Base-by-base conservation (phyloP, 2,329 filamentous ascomycete species). In the Thelonectria blattea region DNA sequence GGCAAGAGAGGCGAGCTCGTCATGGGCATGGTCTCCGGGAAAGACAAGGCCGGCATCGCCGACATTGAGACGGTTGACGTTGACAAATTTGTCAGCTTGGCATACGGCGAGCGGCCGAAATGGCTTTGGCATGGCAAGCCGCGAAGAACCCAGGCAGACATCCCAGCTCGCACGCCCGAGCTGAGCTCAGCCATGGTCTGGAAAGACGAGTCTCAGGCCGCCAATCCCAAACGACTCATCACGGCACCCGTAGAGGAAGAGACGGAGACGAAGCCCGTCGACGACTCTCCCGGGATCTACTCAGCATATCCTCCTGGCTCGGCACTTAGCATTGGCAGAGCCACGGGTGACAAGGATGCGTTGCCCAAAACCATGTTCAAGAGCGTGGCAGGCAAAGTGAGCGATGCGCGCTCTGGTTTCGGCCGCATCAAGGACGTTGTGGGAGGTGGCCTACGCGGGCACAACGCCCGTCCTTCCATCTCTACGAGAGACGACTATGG, bases 121-220 rank as follows among this genome's bases (percentile, higher is more conserved):
- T 98, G 93, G 92, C 82, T 99, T 2, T 99, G 95, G 95, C 85
- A 91, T 62, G 95, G 94, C 15, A 98, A 97, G 74, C 85, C 91
- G 39, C 87, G 89, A 62, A 92, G 94, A 71, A 84, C 79, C 3
- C 74, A 75, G 2, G 70, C 76, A 2, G 80, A 83, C 9, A 76
- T 79, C n/a, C 76, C 78, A 49, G 81, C 83, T 5, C 79, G 77
- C 49, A 76, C 80, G 3, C 75, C 81, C 12, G 82, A 85, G 15
- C 72, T 81, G 58, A 71, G 73, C 20, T 78, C 78, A 45, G 75
- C 82, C 12, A 73, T 83, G 1, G 85, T 89, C 56, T 83, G 83
- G 32, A 85, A 83, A 65, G 86, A 88, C n/a, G 85, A 76, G 3
- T 62, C 64, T 9, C 59, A 53, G 6, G 58, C 49, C 9, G 77